Base-by-base conservation (phyloP, 2,329 filamentous ascomycete species). In the Lecanicillium sp. region DNA sequence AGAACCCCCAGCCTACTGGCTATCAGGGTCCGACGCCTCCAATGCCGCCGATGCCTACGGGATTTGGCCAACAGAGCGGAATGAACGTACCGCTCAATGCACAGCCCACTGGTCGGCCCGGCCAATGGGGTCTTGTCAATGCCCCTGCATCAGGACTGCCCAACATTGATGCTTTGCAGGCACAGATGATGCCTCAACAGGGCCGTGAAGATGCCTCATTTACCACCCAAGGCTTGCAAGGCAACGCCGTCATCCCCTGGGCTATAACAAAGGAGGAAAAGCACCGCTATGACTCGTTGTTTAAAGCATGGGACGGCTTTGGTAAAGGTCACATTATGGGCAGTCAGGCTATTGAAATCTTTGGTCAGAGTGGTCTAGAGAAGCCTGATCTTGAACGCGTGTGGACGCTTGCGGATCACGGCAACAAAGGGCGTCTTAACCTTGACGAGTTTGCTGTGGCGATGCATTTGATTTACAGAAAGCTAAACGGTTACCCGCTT, bases 251-350 rank as follows among this genome's bases (percentile, higher is more conserved):
- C 7, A 90, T 98, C 53, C 92, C 92, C 0, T 98, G 92, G 92
- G 89, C 92, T 13, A 92, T 98, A 43, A 98, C 92, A 4, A 98
- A 98, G 60, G 89, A 95, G 46, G 92, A 98, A 62, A 98, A 98
- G 71, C 90, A 85, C 44, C 83, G 94, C 46, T 98, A 98, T 50
- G 92, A 98, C 60, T 77, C 87, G 43, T 77, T 96, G 25, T 98
- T 98, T 70, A 85, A 81, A 47, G 89, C 89, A 5, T 98, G 92
- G 92, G 92, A 98, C 63, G 92, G 92, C 3, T 78, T 98, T 46
- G 78, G 80, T 46, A 95, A 94, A 60, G 92, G 92, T 0, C 95
- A 82, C 53, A 94, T 98, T 55, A 84, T 80, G 33, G 92, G 92
- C 37, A 85, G 85, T 50, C 87, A 92, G 51, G 90, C 92, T 12